Base-by-base conservation (phyloP, 768 basidiomycete species). In the Piloderma croceum region DNA sequence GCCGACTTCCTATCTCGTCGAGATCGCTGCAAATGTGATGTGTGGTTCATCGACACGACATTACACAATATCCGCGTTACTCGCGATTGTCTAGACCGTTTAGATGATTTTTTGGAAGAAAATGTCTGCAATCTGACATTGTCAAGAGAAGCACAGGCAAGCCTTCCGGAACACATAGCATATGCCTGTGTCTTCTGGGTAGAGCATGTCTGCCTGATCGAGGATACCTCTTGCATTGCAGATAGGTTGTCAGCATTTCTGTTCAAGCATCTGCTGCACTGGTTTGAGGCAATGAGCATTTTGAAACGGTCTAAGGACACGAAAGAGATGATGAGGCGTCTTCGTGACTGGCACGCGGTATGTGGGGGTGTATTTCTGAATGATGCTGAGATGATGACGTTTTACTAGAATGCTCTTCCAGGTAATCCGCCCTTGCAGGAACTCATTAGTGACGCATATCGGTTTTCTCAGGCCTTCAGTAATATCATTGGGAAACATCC, bases 221-320 rank as follows among this genome's bases (percentile, higher is more conserved):
- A 23, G 4, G 13, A 11, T 19, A 17, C 22, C 20, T 10, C 5
- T 17, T 53, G 20, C 38, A 7, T 11, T 44, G 47, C 2, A 52
- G 47, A 11, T 40, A n/a, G n/a, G n/a, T n/a, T 63, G 2, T 4
- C 46, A 2, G 9, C 1, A 20, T 59, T 61, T 41, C 37, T 61
- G 38, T 35, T 27, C 7, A 37, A 27, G 21, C 59, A 61, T 27
- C 54, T 63, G 3, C 35, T 61, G 9, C 61, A 61, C 38, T 61
- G 60, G 60, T 50, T 63, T 25, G 61, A 61, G 32, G 46, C 41
- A 21, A 63, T 61, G 60, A 36, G 51, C 10, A 13, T 52, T 27
- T 45, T 63, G 41, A n/a, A n/a, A n/a, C n/a, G n/a, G n/a, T n/a
- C n/a, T n/a, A n/a, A n/a, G n/a, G n/a, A n/a, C n/a, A n/a, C n/a